Conservation (phyloP, 345 rosid species). For the Carallia brachiata region DNA sequence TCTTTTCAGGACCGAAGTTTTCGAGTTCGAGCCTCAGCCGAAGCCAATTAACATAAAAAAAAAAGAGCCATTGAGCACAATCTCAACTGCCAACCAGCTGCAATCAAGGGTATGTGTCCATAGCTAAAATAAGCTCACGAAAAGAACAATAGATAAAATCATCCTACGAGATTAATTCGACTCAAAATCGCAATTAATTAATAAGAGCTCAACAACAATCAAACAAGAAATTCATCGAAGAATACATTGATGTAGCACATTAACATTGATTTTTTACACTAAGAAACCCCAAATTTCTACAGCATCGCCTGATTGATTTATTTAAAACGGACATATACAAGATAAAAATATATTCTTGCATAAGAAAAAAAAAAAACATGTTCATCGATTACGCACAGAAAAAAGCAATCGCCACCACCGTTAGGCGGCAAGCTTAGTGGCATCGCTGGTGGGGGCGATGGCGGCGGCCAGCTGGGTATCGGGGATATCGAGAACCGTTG, state of each 20-base stretch:
- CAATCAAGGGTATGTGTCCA: too few species aligned
- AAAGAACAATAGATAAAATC: too few species aligned
- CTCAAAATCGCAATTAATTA: too few species aligned
- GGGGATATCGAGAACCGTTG: conserved; percentile 18
- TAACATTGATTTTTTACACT: background rate
- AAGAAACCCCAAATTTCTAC: background rate
- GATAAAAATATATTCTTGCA: background rate
- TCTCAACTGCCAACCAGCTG: too few species aligned
- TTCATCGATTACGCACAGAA: background rate
- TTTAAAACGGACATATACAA: background rate
- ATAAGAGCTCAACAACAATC: background rate
- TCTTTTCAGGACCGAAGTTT: too few species aligned
- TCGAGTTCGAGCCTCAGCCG: too few species aligned
- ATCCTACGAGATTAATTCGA: too few species aligned
- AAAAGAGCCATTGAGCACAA: too few species aligned
- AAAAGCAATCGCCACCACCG: background rate
- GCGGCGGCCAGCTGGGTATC: conserved; percentile 8
- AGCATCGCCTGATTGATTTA: background rate
- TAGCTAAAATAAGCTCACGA: too few species aligned
- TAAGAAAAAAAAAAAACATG: too few species aligned
- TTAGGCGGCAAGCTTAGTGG: conserved; percentile 24
- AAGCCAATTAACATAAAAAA: too few species aligned
- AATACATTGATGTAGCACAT: background rate
- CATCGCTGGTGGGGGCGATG: conserved; percentile 21
- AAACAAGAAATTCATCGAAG: background rate